Percentiles rank a stretch among this genome's conserved stretches.
phyloP scores from a whole-genome alignment of 257 asterid species.

The Handroanthus guayacan region DNA sequence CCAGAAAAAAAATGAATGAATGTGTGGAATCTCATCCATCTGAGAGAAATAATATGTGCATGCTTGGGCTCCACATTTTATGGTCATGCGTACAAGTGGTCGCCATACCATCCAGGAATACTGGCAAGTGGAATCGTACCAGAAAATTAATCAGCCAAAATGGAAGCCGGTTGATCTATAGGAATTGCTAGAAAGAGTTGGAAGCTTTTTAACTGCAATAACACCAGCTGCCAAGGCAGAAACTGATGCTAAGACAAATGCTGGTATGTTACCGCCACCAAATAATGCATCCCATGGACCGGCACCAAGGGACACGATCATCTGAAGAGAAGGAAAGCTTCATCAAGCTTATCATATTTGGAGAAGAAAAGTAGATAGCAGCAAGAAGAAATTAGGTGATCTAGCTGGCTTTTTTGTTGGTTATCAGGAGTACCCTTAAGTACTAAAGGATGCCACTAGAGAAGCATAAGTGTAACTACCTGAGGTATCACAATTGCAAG shows the following conservation, averaged over 20 bases:
- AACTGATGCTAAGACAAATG: conserved; percentile 84
- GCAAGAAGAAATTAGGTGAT: neutral
- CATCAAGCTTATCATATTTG: conserved; percentile 28
- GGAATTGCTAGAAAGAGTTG: conserved; percentile 69
- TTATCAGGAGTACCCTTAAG: conserved; percentile 21
- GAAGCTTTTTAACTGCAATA: conserved; percentile 73
- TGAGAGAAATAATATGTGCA: conserved; percentile 36
- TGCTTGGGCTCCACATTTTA: conserved; percentile 22
- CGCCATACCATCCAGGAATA: neutral
- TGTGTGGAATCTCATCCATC: conserved; percentile 35
- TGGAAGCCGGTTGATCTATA: conserved; percentile 79
- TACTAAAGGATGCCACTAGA: neutral
- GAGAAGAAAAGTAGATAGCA: conserved; percentile 10
- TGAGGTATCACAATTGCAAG: conserved; percentile 98
- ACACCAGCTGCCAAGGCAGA: conserved; percentile 80
- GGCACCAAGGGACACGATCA: conserved; percentile 97
- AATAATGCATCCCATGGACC: conserved; percentile 99
- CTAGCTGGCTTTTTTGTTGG: neutral
- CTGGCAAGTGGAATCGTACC: conserved; percentile 14
- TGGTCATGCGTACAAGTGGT: conserved; percentile 1
- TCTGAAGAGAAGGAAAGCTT: conserved; percentile 46
- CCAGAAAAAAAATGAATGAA: conserved; percentile 51
- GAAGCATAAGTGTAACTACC: conserved; percentile 52
- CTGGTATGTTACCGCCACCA: conserved; percentile 97
- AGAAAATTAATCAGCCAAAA: conserved; percentile 62